Base-by-base conservation (phyloP, 345 rosid species). In the Melastoma malabathricum region DNA sequence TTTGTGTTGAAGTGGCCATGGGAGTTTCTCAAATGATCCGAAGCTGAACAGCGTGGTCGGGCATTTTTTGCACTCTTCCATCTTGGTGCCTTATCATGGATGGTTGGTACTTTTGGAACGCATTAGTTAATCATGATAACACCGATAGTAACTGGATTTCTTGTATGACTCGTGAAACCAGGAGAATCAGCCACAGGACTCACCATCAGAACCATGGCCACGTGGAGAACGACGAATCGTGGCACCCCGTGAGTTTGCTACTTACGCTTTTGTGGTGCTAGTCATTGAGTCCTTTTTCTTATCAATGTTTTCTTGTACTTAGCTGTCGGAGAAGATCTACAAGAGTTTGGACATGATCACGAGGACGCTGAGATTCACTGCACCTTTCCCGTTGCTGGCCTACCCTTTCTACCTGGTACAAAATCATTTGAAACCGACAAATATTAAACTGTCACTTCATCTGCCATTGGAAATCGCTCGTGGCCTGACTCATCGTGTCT, bases 191-290 rank as follows among this genome's bases (percentile, higher is more conserved):
- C 64, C 97, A 89, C 65, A 81, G 88, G 69, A 86, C 90, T 60
- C 97, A 89, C 55, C 97, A 89, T 60, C 94, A 86, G 62, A 86
- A 89, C 64, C 96, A 89, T 64, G 95, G 97, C 34, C 94, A 89
- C 62, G 94, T 78, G 27, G 97, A 89, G 66, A 89, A 89, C 15
- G 97, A 89, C 5, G 97, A 89, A 64, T 89, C 96, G 13, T 89
- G 97, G 96, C 88, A 77, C 68, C 97, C 95, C 12, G 95, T 86
- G 61, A 45, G 47, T 31, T 14, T 14, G 17, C 34, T 4, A 13
- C 23, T 34, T 45, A 15, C 38, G 25, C 18, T 39, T n/a, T 1
- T 7, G 10, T 2, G 1, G 8, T 23, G 2, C 18, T n/a, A 20
- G 0, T 52, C 8, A 17, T 31, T 16, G n/a, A 25, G 8, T 14